Evolutionary conservation across 176 grass and related monocot species (phyloP).

Genomic region (Poa annua): DNA sequence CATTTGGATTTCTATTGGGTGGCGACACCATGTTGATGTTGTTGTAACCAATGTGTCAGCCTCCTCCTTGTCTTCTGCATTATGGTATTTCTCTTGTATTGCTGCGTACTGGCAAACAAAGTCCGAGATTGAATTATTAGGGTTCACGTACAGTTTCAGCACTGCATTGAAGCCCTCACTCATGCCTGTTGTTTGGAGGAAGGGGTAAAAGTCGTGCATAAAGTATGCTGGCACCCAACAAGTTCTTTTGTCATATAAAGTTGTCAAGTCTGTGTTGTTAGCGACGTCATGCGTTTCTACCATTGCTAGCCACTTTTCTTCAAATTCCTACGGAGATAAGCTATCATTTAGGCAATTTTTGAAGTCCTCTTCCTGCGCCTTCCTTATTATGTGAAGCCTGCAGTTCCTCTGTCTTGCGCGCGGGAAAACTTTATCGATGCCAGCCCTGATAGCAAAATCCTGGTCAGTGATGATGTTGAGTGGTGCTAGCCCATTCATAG

Average conservation of each 20-base stretch:
- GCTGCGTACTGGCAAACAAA: not conserved
- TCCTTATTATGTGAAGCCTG: not conserved
- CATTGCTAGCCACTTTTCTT: not conserved
- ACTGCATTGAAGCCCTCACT: not conserved
- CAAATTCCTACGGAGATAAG: not conserved
- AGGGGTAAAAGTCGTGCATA: not conserved
- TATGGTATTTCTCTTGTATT: not conserved
- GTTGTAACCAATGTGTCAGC: not conserved
- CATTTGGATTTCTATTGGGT: not conserved
- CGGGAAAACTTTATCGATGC: no score
- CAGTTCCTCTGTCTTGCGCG: not conserved
- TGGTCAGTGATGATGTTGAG: not conserved
- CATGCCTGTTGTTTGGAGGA: not conserved
- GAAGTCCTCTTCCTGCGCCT: not conserved
- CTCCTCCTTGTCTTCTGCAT: not conserved
- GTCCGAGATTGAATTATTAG: not conserved
- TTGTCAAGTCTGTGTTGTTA: not conserved
- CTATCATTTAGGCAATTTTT: not conserved
- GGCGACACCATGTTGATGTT: not conserved
- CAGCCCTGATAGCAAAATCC: not conserved
- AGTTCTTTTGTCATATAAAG: not conserved
- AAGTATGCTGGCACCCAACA: not conserved
- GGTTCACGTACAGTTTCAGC: not conserved
- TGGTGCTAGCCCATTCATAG: not conserved
- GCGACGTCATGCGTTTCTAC: not conserved